Evolutionary conservation across 2,329 filamentous ascomycete genomes (phyloP), one percentile per base, ranked within the genome.

Genomic region (Colletotrichum musae): DNA sequence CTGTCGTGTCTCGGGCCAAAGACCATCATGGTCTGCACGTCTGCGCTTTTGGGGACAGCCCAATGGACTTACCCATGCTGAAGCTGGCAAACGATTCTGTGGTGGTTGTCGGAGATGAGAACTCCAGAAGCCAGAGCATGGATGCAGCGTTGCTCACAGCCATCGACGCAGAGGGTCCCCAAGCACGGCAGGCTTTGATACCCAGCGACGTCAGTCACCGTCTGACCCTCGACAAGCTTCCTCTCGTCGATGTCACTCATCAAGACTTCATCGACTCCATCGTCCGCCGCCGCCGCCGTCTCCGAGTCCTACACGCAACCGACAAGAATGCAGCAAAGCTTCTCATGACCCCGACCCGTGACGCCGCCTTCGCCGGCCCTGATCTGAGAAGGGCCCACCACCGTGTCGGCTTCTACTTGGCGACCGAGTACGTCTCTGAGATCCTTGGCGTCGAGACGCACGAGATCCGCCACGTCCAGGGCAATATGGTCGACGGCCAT

Each of bases 11-110:
- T 1, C 78, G 74, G 2, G 74, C 91, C 21, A 78, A 76, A 60
- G 28, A 79, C 12, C 21, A 24, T 0, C 18, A 18, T 0, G 71
- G 83, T 48, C 4, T 77, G 0, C 52, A 26, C 48, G 85, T 90
- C 18, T 85, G 80, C 75, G 89, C 87, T 0, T 88, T 92, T 72
- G 89, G 89, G n/a, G 88, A 91, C 72, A 88, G 89, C 71, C 81
- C 81, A 0, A 69, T 90, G 6, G 90, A 92, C 71, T 47, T 92
- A 18, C 76, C 79, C 0, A 92, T 92, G 89, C 71, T 92, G 13
- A 71, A 70, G 2, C 72, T 77, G 41, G 89, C 89, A 0, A 77
- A 91, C 71, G 68, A 84, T 64, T 85, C 88, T 0, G 74, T 90
- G 45, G 81, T 92, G 4, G 83, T 92, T 0, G 86, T 89, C 3